Conservation (phyloP, 768 basidiomycete species). For the Kondoa subrosea region DNA sequence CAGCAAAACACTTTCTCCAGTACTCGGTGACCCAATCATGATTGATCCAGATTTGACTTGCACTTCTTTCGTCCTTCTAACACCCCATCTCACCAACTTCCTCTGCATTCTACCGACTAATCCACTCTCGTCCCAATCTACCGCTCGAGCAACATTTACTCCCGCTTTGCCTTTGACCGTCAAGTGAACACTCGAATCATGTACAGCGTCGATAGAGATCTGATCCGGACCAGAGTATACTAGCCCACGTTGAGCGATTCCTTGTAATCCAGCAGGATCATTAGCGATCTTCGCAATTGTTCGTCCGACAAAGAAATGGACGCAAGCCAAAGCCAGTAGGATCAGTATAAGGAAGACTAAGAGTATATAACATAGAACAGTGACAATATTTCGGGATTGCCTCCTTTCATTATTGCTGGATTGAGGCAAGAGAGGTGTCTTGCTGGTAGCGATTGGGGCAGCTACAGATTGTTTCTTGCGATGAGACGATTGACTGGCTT, state of each 20-base stretch:
- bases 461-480: not conserved
- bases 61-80: not conserved
- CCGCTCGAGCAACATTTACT: not conserved
- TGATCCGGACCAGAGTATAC: not conserved
- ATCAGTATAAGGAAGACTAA: not conserved
- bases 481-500: not conserved
- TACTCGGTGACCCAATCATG: not conserved
- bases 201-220: not conserved
- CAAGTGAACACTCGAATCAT: not conserved
- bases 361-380: conserved; percentile 9
- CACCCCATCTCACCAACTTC: not conserved
- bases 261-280: not conserved
- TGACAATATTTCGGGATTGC: not conserved
- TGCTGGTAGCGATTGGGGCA: not conserved
- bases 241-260: not conserved
- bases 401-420: not conserved
- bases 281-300: not conserved
- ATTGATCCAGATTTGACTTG: not conserved
- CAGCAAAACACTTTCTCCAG: not conserved
- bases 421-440: not conserved
- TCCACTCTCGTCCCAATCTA: not conserved
- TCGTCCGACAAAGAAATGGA: conserved; percentile 3
- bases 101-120: not conserved
- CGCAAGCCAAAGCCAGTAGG: not conserved
- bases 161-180: not conserved